Conservation (phyloP, 176 grass and related monocot genomes). For the Poa annua region DNA sequence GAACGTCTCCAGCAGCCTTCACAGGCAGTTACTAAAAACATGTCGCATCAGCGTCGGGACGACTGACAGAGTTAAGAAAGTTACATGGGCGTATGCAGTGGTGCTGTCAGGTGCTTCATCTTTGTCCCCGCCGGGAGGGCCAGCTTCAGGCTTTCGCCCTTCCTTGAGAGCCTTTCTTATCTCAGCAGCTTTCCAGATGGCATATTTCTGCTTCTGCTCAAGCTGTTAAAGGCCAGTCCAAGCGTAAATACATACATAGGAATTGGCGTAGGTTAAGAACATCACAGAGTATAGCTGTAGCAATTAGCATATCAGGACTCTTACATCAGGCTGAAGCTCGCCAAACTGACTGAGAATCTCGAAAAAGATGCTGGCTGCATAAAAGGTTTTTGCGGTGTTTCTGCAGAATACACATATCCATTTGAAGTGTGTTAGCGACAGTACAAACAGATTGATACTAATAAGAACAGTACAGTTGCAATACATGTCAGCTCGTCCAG, state of each 20-base stretch:
- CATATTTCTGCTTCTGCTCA: conserved; percentile 98
- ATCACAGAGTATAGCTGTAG: neutral
- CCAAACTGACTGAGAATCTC: conserved; percentile 96
- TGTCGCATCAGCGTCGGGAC: neutral
- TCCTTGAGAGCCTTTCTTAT: conserved; percentile 99
- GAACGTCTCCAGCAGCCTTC: neutral
- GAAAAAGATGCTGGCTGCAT: conserved; percentile 95
- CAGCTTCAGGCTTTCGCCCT: conserved; percentile 84
- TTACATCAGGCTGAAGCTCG: conserved; percentile 87
- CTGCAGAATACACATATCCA: conserved; percentile 35
- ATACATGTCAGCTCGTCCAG: conserved; percentile 94
- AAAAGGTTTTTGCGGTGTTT: conserved; percentile 98
- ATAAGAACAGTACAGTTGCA: conserved; percentile 30
- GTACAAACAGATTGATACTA: neutral
- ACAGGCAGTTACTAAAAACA: neutral
- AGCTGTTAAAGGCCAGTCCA: conserved; percentile 53
- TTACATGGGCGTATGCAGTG: conserved; percentile 53
- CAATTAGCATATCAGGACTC: conserved; percentile 3
- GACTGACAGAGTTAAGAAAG: conserved; percentile 25
- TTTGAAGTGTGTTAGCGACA: too few relatives aligned
- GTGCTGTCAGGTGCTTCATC: conserved; percentile 53
- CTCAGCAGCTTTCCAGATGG: conserved; percentile 97
- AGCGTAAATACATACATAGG: neutral
- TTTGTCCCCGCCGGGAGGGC: conserved; percentile 90
- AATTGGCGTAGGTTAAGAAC: neutral